Percentiles rank a stretch among this genome's conserved stretches.
Evolutionary conservation across 805 yeast genomes (phyloP).

Genomic region (Saturnispora ahearnii): DNA sequence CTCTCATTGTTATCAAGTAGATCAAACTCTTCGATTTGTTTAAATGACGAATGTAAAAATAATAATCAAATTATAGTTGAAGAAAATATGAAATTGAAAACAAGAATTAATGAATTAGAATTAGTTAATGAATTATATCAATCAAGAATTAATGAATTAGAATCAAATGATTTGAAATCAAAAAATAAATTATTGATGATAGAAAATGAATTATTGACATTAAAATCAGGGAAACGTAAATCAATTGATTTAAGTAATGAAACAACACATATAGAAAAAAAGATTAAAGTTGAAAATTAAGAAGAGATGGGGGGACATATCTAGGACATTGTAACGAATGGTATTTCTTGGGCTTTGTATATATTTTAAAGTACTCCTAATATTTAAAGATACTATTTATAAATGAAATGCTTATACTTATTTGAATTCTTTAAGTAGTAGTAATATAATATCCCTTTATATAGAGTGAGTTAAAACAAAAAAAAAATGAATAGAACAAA

Average conservation of each 20-base stretch:
- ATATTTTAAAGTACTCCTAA: neutral
- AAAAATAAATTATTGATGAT: conserved; percentile 32
- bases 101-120: conserved; percentile 81
- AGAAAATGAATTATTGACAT: neutral
- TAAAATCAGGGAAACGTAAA: neutral
- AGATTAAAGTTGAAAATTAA: conserved; percentile 1
- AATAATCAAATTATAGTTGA: conserved; percentile 1
- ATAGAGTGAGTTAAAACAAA: neutral
- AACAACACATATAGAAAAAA: neutral
- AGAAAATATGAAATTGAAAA: conserved; percentile 38
- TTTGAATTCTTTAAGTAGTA: too few relatives aligned
- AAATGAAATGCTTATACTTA: too few relatives aligned
- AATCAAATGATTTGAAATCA: conserved; percentile 53
- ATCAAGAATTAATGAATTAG: conserved; percentile 75
- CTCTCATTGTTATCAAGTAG: neutral
- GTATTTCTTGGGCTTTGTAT: neutral
- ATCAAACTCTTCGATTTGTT: neutral
- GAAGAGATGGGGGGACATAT: neutral
- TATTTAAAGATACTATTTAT: neutral
- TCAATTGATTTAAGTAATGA: neutral
- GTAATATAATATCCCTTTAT: too few relatives aligned
- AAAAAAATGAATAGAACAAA: neutral
- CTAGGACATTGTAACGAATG: neutral
- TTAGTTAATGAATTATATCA: conserved; percentile 82
- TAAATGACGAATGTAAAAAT: neutral